phyloP scores from a whole-genome alignment of 2,329 filamentous ascomycete genomes.

The Penicillium griseofulvum region DNA sequence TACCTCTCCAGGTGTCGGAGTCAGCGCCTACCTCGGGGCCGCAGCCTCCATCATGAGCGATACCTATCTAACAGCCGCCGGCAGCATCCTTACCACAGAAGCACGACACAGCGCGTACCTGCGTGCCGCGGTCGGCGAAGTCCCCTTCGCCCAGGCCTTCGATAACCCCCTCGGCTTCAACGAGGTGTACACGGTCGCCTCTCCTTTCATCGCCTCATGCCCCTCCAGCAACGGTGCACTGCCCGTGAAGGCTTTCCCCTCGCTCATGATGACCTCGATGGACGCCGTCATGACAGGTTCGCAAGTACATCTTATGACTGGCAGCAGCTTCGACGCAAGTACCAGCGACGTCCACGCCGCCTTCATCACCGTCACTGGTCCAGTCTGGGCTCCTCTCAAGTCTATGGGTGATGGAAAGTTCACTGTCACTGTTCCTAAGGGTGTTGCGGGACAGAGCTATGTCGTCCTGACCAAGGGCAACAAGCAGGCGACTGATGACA shows the following conservation, averaged over 20 bases:
- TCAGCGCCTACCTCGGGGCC: constrained; percentile 62
- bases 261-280: constrained; percentile 33
- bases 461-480: constrained; percentile 28
- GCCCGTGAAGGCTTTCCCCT: constrained; percentile 61
- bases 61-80: constrained; percentile 60
- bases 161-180: constrained; percentile 59
- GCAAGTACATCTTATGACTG: constrained; percentile 22
- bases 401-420: constrained; percentile 14
- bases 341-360: constrained; percentile 18
- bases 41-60: constrained; percentile 58
- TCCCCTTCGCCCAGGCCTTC: constrained; percentile 59
- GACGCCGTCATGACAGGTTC: constrained; percentile 18
- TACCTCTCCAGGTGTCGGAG: constrained; percentile 44
- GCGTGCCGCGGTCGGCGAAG: constrained; percentile 49
- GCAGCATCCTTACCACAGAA: constrained; percentile 63
- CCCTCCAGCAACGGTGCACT: constrained; percentile 55
- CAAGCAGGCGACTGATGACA: constrained; percentile 26
- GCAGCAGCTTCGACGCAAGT: constrained; percentile 24
- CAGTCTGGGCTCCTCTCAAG: constrained; percentile 15
- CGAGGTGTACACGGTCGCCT: constrained; percentile 63
- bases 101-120: constrained; percentile 64
- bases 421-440: constrained; percentile 24
- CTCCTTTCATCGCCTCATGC: constrained; percentile 60
- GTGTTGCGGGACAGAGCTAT: constrained; percentile 29
- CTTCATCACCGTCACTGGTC: constrained; percentile 25